These are phyloP conservation scores for Erythrophleum fordii DNA, from an alignment of 306 rosid genomes.

Conservation along the genomic window DNA sequence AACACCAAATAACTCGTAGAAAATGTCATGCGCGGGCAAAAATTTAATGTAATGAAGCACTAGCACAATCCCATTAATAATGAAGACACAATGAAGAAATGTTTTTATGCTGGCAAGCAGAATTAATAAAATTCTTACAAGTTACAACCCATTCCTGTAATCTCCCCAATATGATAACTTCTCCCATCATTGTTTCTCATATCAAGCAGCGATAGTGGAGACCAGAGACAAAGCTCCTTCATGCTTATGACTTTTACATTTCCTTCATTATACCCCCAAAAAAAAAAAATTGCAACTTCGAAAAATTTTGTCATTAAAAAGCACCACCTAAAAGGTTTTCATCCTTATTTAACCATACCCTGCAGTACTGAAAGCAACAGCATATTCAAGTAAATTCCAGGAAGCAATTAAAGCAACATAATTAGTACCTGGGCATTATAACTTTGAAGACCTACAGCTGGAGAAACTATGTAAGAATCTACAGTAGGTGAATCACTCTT, in stretches of 20 bases:
- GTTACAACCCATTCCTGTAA: neutral
- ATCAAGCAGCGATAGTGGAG: neutral
- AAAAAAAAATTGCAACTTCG: neutral
- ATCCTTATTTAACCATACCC: neutral
- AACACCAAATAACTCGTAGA: conserved; percentile 2
- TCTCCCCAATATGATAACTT: neutral
- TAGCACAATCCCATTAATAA: conserved; percentile 7
- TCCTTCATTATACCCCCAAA: neutral
- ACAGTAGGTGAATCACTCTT: conserved; percentile 37
- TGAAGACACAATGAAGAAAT: neutral
- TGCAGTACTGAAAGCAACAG: neutral
- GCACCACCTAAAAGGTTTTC: neutral
- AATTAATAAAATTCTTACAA: neutral
- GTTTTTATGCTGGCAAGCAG: neutral
- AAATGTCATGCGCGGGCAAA: neutral
- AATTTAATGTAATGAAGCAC: neutral
- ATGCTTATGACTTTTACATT: neutral
- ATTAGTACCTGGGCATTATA: conserved; percentile 75
- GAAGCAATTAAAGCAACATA: conserved; percentile 21
- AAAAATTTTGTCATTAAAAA: neutral
- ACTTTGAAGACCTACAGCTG: conserved; percentile 88
- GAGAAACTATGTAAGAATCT: conserved; percentile 61
- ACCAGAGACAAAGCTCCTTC: neutral
- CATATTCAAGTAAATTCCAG: conserved; percentile 5
- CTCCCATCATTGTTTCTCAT: neutral